Conservation (phyloP, 116 monocot genomes). For the Iris pallida region DNA sequence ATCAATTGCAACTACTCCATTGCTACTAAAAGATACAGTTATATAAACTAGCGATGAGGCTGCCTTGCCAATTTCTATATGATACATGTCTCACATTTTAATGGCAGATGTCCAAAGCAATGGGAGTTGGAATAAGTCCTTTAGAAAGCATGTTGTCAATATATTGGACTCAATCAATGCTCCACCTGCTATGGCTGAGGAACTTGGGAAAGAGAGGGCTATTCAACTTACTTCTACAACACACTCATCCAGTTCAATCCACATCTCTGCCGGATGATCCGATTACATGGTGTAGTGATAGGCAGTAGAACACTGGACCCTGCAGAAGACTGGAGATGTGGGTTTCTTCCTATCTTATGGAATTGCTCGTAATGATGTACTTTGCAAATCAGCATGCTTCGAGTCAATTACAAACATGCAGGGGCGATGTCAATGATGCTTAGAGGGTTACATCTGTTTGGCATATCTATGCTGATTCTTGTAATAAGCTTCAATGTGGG, state of each 20-base stretch:
- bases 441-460: constrained; percentile 29
- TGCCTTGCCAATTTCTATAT: too few relatives aligned
- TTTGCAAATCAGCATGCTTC: constrained; percentile 11
- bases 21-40: background rate
- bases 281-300: constrained; percentile 13
- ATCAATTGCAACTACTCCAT: background rate
- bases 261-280: constrained; percentile 34
- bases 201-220: constrained; percentile 11
- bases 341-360: constrained; percentile 22
- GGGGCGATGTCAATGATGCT: constrained; percentile 14
- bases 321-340: constrained; percentile 25
- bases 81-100: background rate
- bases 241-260: constrained; percentile 16
- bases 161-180: constrained; percentile 42
- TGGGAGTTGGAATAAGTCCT: constrained; percentile 14
- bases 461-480: constrained; percentile 28
- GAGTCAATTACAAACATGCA: constrained; percentile 6
- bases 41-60: background rate
- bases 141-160: constrained; percentile 33
- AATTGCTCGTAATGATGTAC: constrained; percentile 1
- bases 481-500: constrained; percentile 34
- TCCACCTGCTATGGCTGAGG: constrained; percentile 35
- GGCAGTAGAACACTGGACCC: constrained; percentile 25
- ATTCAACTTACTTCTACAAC: background rate
- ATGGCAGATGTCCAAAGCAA: constrained; percentile 16